phyloP scores from a whole-genome alignment of 805 yeast genomes.

The Aciculoconidium aculeatum region DNA sequence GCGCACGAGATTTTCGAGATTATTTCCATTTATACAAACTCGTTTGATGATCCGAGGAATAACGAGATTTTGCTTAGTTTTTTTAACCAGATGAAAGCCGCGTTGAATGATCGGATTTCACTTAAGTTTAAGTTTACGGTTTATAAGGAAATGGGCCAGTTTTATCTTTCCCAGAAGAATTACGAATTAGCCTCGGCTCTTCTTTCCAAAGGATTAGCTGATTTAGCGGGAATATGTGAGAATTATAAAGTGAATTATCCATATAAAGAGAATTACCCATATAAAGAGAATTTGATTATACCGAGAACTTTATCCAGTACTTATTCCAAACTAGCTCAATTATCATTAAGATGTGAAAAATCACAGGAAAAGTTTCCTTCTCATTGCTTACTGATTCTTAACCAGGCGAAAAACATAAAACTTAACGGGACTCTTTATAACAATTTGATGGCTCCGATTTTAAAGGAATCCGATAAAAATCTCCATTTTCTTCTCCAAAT shows the following conservation, averaged over 20 bases:
- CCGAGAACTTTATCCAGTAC: constrained; percentile 4
- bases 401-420: no score
- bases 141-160: constrained; percentile 23
- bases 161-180: constrained; percentile 21
- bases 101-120: constrained; percentile 17
- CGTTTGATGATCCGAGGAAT: no score
- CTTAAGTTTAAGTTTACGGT: constrained; percentile 19
- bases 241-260: constrained; percentile 16
- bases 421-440: no score
- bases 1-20: no score
- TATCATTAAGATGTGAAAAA: no score
- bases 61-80: constrained; percentile 23
- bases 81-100: constrained; percentile 20
- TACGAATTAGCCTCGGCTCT: constrained; percentile 16
- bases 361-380: no score
- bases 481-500: constrained; percentile 16
- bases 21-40: no score
- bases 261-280: constrained; percentile 6
- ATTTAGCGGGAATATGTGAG: constrained; percentile 13
- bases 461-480: no score
- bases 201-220: constrained; percentile 20
- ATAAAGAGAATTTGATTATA: constrained; percentile 2
- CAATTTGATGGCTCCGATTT: no score
- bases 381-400: no score
- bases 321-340: no score